Conservation (phyloP, 129 eudicot species). For the Centaurea solstitialis region DNA sequence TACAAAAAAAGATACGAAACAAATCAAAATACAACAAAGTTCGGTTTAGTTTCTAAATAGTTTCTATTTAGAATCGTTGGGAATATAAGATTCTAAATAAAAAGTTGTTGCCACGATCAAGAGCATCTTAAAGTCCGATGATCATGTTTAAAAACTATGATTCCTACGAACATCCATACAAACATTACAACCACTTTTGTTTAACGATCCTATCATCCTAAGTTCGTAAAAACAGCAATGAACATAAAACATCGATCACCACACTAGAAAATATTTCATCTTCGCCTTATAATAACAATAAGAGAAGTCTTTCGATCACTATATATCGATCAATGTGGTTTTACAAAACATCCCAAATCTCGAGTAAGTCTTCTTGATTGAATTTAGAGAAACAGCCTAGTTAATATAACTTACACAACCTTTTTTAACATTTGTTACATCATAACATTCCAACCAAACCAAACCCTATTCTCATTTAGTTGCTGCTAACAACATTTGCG, state of each 20-base stretch:
- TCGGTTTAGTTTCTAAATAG: background rate
- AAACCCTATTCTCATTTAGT: conserved; percentile 19
- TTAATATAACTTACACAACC: conserved; percentile 18
- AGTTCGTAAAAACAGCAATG: background rate
- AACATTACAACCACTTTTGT: background rate
- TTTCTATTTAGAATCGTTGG: too few species aligned
- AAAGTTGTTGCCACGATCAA: too few species aligned
- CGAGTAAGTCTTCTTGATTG: conserved; percentile 11
- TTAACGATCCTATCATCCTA: background rate
- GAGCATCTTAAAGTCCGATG: too few species aligned
- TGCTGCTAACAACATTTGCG: conserved; percentile 28
- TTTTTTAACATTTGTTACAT: conserved; percentile 23
- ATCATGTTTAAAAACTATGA: too few species aligned
- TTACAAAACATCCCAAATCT: conserved; percentile 24
- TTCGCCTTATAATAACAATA: conserved; percentile 3
- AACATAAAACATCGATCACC: conserved; percentile 15
- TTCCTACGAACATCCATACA: background rate
- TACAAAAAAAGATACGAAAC: background rate
- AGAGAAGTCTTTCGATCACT: conserved; percentile 16
- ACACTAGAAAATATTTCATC: conserved; percentile 14
- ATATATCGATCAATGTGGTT: conserved; percentile 40
- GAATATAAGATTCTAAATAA: too few species aligned
- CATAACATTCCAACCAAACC: background rate
- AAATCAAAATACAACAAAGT: background rate
- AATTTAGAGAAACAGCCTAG: conserved; percentile 26